Conservation (phyloP, 2,329 filamentous ascomycete species). For the Sporothrix pallida region DNA sequence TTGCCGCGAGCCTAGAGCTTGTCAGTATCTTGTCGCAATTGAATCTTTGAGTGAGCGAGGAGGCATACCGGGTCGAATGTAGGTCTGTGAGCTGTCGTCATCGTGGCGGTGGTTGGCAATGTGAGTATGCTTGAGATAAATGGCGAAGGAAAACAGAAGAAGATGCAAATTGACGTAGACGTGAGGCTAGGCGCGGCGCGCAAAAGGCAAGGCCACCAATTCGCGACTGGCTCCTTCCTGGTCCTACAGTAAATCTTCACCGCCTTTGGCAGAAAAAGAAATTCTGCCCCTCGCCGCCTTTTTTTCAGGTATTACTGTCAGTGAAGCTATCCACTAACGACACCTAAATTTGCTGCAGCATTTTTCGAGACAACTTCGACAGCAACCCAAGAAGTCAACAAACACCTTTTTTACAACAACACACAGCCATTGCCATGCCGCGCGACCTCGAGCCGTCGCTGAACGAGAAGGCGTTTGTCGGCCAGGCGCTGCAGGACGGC, state of each 20-base stretch:
- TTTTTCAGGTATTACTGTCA: slow-evolving; percentile 23
- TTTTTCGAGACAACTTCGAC: not conserved
- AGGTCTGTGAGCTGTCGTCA: slow-evolving; percentile 78
- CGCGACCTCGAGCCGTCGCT: slow-evolving; percentile 89
- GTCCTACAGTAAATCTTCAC: slow-evolving; percentile 35
- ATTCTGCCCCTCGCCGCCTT: slow-evolving; percentile 27
- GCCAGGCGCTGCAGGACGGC: slow-evolving; percentile 79
- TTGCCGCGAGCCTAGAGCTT: slow-evolving; percentile 78
- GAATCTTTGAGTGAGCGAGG: not conserved
- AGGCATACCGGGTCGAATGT: slow-evolving; percentile 87
- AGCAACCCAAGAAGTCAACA: not conserved
- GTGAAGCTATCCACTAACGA: slow-evolving; percentile 14
- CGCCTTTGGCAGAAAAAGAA: slow-evolving; percentile 40
- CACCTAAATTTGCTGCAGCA: slow-evolving; percentile 12
- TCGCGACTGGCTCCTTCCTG: not conserved
- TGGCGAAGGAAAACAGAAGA: not conserved
- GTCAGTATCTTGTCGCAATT: not conserved
- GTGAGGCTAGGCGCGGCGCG: slow-evolving; percentile 9
- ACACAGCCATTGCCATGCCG: slow-evolving; percentile 67
- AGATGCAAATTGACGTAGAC: not conserved
- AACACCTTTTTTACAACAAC: not conserved
- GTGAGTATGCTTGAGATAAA: not conserved
- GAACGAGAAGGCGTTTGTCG: slow-evolving; percentile 85
- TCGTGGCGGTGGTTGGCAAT: slow-evolving; percentile 44
- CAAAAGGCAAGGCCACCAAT: not conserved